These are phyloP conservation scores for Musa balbisiana DNA, from an alignment of 202 grass and related monocot genomes.

Conservation along the genomic window DNA sequence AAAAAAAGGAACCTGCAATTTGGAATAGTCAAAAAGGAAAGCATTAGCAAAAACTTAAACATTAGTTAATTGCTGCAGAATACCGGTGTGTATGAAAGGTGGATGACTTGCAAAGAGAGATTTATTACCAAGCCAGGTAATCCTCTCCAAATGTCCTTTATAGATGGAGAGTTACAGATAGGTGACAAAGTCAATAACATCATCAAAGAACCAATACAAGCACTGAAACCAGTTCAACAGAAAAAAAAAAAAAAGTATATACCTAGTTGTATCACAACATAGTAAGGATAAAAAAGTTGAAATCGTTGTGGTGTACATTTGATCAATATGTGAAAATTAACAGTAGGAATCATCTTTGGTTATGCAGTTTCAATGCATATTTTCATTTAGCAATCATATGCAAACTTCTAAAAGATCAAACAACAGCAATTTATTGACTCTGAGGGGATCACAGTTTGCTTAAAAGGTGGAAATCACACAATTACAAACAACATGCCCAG, in stretches of 20 bases:
- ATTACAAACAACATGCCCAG: neutral
- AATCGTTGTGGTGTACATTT: too few species aligned
- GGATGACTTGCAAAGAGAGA: neutral
- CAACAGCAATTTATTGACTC: neutral
- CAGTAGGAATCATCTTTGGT: neutral
- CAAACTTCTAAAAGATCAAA: too few species aligned
- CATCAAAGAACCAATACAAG: neutral
- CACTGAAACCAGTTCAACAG: neutral
- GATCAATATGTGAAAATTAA: neutral
- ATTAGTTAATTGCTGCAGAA: neutral
- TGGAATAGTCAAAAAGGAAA: neutral
- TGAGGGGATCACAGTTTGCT: neutral
- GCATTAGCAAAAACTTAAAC: neutral
- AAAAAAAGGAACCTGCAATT: constrained; percentile 83
- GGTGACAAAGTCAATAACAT: neutral
- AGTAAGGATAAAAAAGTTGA: too few species aligned
- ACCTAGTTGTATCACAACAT: too few species aligned
- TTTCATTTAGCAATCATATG: neutral
- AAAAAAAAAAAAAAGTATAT: neutral
- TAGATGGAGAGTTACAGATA: too few species aligned
- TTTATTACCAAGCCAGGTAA: neutral
- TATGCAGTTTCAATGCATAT: neutral
- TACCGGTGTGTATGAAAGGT: neutral
- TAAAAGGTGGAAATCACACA: neutral
- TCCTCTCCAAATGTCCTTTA: neutral